Evolutionary conservation across 352 stramenopile genomes (phyloP).

Genomic region (Pythium dissimile): DNA sequence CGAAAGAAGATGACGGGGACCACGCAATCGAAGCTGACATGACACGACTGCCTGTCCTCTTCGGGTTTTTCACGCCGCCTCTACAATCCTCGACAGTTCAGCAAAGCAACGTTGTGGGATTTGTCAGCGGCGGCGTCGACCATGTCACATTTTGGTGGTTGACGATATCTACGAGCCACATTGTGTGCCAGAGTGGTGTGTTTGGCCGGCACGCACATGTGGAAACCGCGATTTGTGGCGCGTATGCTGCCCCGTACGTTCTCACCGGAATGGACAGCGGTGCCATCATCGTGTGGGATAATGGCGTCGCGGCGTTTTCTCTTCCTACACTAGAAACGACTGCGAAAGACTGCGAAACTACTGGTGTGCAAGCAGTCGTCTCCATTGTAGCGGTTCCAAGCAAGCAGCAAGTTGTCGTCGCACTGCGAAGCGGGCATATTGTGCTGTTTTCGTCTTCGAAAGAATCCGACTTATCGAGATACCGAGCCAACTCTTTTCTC

Average conservation of each 20-base stretch:
- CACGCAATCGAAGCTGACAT: slow-evolving; percentile 33
- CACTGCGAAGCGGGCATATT: slow-evolving; percentile 31
- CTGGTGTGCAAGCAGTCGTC: slow-evolving; percentile 16
- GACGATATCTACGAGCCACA: slow-evolving; percentile 39
- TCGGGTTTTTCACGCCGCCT: slow-evolving; percentile 39
- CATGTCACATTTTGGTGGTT: slow-evolving; percentile 68
- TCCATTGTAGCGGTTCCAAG: slow-evolving; percentile 33
- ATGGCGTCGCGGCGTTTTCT: slow-evolving; percentile 45
- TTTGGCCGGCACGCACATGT: slow-evolving; percentile 63
- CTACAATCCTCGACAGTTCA: neutral
- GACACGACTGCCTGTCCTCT: slow-evolving; percentile 53
- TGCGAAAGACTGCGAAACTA: neutral
- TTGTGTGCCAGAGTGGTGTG: slow-evolving; percentile 49
- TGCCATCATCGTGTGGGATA: slow-evolving; percentile 52
- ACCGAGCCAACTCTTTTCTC: slow-evolving; percentile 20
- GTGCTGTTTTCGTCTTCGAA: slow-evolving; percentile 8
- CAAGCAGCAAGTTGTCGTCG: slow-evolving; percentile 40
- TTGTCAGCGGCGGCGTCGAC: slow-evolving; percentile 68
- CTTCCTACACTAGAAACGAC: slow-evolving; percentile 14
- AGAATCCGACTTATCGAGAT: slow-evolving; percentile 8
- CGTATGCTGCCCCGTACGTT: slow-evolving; percentile 40
- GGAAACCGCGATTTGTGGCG: slow-evolving; percentile 43
- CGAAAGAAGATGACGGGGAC: slow-evolving; percentile 4
- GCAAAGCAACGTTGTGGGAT: slow-evolving; percentile 16
- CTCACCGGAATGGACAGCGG: slow-evolving; percentile 52